Conservation (phyloP, 2,329 filamentous ascomycete genomes). For the Nemania bipapillata region DNA sequence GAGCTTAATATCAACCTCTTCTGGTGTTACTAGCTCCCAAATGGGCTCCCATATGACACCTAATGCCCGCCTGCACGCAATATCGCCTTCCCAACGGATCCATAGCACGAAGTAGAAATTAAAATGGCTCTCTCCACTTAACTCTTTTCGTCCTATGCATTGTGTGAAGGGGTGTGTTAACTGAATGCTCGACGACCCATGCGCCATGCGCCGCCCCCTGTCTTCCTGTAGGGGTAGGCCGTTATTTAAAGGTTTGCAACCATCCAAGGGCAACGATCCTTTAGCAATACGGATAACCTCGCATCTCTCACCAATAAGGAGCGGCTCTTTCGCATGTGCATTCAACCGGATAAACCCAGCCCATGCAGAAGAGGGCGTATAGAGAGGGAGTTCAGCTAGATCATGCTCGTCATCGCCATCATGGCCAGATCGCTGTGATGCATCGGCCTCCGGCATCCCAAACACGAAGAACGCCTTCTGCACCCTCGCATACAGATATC, state of each 20-base stretch:
- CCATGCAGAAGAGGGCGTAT: slow-evolving; percentile 13
- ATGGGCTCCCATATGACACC: slow-evolving; percentile 10
- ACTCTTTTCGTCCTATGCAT: neutral
- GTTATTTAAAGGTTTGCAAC: neutral
- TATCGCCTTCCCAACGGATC: slow-evolving; percentile 22
- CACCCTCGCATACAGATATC: slow-evolving; percentile 10
- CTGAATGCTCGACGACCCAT: neutral
- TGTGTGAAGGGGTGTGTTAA: neutral
- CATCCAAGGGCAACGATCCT: slow-evolving; percentile 8
- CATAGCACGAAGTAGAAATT: slow-evolving; percentile 25
- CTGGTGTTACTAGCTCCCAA: slow-evolving; percentile 4
- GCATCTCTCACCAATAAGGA: slow-evolving; percentile 6
- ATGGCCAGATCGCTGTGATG: neutral
- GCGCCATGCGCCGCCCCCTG: no score
- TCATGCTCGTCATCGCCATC: neutral
- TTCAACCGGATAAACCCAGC: slow-evolving; percentile 11
- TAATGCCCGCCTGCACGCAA: neutral
- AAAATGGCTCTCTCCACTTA: neutral
- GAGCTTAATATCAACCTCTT: slow-evolving; percentile 18
- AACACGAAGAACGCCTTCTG: slow-evolving; percentile 21
- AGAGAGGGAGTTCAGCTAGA: slow-evolving; percentile 15
- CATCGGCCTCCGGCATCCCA: neutral
- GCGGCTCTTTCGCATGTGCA: neutral
- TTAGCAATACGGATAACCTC: slow-evolving; percentile 18
- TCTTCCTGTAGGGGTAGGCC: neutral